Percentiles rank a stretch among this genome's conserved stretches.
Conservation (phyloP, 352 stramenopile species). For the Globisporangium sylvaticum region DNA sequence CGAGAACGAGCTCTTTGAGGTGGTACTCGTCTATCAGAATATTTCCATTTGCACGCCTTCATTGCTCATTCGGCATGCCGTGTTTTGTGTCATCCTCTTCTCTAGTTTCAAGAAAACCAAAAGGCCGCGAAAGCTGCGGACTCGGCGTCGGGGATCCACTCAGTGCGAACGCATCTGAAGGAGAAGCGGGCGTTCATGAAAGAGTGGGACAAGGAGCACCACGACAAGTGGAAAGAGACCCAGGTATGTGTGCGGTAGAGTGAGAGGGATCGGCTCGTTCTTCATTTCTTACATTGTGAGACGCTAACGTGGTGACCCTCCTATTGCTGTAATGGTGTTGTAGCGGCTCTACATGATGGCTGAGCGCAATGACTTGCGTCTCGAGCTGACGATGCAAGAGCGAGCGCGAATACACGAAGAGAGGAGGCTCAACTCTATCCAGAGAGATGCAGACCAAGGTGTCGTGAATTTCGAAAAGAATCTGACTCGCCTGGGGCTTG, state of each 20-base stretch:
- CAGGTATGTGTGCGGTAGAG: constrained; percentile 28
- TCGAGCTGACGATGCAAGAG: constrained; percentile 59
- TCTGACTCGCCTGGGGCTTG: constrained; percentile 52
- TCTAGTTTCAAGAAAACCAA: constrained; percentile 29
- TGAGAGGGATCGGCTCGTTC: background rate
- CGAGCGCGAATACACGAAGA: constrained; percentile 30
- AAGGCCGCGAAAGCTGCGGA: constrained; percentile 21
- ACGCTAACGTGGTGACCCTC: background rate
- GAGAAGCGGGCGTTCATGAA: constrained; percentile 60
- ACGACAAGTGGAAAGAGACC: constrained; percentile 47
- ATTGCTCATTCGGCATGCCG: background rate
- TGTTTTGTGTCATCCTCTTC: background rate
- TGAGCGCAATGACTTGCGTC: constrained; percentile 49
- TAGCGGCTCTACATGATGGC: constrained; percentile 30
- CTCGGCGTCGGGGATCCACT: constrained; percentile 20
- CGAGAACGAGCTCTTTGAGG: constrained; percentile 42
- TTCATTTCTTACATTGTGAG: background rate
- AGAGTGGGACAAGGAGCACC: constrained; percentile 55
- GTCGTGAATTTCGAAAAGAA: constrained; percentile 64
- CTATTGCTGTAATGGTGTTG: background rate
- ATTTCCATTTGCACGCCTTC: background rate
- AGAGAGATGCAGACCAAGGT: constrained; percentile 37
- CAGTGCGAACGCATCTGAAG: constrained; percentile 42
- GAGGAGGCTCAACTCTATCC: constrained; percentile 22
- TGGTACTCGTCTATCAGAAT: constrained; percentile 12